Conservation (phyloP, 768 basidiomycete species). For the Auricularia sp. region DNA sequence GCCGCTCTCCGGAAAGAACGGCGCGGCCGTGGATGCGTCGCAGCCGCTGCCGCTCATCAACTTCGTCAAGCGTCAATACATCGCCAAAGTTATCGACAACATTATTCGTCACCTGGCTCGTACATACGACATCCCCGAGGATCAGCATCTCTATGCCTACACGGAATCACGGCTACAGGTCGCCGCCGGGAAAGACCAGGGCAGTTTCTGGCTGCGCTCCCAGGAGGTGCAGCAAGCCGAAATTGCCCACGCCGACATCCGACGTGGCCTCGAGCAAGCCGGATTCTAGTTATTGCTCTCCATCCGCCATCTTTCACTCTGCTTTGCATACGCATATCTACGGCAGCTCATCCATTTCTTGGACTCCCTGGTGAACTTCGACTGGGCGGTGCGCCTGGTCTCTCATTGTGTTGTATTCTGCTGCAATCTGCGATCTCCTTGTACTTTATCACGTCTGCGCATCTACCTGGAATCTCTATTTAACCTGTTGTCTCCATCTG, state of each 20-base stretch:
- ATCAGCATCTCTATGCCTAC: slow-evolving; percentile 30
- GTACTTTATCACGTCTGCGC: too few species aligned
- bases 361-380: too few species aligned
- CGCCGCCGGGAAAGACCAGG: slow-evolving; percentile 33
- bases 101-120: slow-evolving; percentile 51
- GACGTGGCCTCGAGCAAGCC: slow-evolving; percentile 57
- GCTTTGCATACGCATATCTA: too few species aligned
- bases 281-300: slow-evolving; percentile 36
- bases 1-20: background rate
- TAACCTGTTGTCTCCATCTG: too few species aligned
- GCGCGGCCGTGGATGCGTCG: background rate
- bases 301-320: background rate
- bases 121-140: slow-evolving; percentile 39
- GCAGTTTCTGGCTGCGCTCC: slow-evolving; percentile 49
- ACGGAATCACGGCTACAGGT: slow-evolving; percentile 37
- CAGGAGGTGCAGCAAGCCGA: slow-evolving; percentile 52
- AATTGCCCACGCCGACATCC: slow-evolving; percentile 51
- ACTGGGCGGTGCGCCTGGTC: too few species aligned
- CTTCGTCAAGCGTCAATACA: slow-evolving; percentile 47
- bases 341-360: too few species aligned
- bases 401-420: too few species aligned
- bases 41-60: slow-evolving; percentile 26
- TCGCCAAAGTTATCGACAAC: slow-evolving; percentile 42
- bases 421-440: too few species aligned
- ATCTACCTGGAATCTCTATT: too few species aligned